These are phyloP conservation scores for Cercospora brassicicola DNA, from an alignment of 2,329 filamentous ascomycete species.

Conservation along the genomic window DNA sequence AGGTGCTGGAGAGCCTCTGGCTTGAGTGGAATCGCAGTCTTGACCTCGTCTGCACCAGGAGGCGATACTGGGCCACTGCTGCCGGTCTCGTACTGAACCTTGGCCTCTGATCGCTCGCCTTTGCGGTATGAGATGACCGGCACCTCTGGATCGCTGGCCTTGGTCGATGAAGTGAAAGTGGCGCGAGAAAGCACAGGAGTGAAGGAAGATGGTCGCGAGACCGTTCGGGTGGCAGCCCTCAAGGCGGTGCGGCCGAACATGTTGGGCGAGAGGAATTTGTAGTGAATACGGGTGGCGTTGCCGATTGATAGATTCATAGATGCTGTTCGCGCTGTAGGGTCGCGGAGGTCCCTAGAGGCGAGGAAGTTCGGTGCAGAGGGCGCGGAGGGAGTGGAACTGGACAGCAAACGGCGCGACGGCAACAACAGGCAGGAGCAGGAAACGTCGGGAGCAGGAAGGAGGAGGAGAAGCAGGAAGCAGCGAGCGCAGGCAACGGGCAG, in stretches of 20 bases:
- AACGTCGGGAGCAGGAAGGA: neutral
- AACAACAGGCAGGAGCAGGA: neutral
- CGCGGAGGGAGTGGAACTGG: neutral
- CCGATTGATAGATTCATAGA: neutral
- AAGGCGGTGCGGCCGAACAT: constrained; percentile 28
- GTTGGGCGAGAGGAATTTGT: constrained; percentile 6
- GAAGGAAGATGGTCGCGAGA: constrained; percentile 20
- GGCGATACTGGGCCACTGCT: constrained; percentile 36
- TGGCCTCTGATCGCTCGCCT: constrained; percentile 36
- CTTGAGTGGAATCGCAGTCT: constrained; percentile 36
- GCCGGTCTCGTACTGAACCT: constrained; percentile 30
- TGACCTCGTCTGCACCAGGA: constrained; percentile 37
- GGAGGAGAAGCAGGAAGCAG: neutral
- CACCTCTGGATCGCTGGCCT: constrained; percentile 33
- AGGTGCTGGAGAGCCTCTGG: constrained; percentile 51
- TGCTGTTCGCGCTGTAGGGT: neutral
- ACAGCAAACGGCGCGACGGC: neutral
- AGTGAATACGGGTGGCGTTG: neutral
- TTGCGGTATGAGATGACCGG: constrained; percentile 37
- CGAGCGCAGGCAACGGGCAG: neutral
- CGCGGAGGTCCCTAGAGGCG: neutral
- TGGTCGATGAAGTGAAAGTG: constrained; percentile 30
- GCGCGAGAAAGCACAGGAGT: constrained; percentile 25
- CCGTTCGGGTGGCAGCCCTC: constrained; percentile 22
- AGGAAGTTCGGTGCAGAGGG: neutral